Percentiles rank a stretch among this genome's conserved stretches.
These are phyloP conservation scores for Phanerochaete sordida DNA, from an alignment of 768 basidiomycete genomes.

Conservation along the genomic window DNA sequence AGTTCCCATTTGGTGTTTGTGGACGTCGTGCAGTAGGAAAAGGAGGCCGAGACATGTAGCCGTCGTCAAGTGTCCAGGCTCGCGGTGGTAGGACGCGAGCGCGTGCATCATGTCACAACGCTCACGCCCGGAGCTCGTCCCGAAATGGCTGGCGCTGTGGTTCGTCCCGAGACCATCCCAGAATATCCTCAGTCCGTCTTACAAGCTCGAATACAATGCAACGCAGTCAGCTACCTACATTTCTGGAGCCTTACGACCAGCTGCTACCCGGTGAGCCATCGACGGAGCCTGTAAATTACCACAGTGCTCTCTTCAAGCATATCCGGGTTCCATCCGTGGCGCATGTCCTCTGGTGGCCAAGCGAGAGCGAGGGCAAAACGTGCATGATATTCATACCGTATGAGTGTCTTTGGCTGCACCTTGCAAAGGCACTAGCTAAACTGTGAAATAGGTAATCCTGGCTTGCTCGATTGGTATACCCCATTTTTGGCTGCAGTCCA, in stretches of 20 bases:
- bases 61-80: background rate
- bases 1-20: slow-evolving; percentile 40
- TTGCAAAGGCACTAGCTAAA: background rate
- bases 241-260: slow-evolving; percentile 10
- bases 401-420: background rate
- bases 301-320: slow-evolving; percentile 33
- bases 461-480: slow-evolving; percentile 63
- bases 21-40: slow-evolving; percentile 48
- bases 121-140: background rate
- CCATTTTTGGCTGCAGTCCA: slow-evolving; percentile 59
- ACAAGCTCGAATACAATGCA: background rate
- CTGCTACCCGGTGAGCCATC: slow-evolving; percentile 6
- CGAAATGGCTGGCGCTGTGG: background rate
- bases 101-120: background rate
- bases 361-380: background rate
- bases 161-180: background rate
- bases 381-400: slow-evolving; percentile 18
- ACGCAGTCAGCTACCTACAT: slow-evolving; percentile 9
- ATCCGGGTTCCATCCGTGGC: slow-evolving; percentile 34
- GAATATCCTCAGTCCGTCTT: background rate
- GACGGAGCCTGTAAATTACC: background rate
- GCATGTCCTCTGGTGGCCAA: slow-evolving; percentile 55
- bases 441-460: slow-evolving; percentile 45
- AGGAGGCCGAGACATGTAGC: slow-evolving; percentile 55
- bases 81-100: slow-evolving; percentile 1